Evolutionary conservation across 2,329 filamentous ascomycete species (phyloP), one percentile per base, ranked within the genome.

Genomic region (Plenodomus lindquistii): DNA sequence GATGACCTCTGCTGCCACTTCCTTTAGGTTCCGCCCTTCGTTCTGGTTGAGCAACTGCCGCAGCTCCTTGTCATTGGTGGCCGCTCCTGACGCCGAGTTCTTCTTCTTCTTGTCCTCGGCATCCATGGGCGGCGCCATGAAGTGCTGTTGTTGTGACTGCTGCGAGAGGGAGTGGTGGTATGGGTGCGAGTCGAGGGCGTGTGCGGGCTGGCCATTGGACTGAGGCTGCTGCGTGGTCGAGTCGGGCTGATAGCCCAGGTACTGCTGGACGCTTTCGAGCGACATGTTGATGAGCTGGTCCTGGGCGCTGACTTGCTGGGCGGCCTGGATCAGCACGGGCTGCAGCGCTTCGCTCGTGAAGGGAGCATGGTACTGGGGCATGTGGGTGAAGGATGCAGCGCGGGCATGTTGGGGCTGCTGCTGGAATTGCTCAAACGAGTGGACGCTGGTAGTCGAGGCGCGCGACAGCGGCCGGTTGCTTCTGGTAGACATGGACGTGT

Each of bases 61-160:
- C 81, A 93, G 85, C 70, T 93, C 89, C 49, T 88, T 79, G 70
- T 92, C 89, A 61, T 92, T 92, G 56, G 89, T 90, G 2, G 88
- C 87, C 55, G 85, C 91, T 15, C 87, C 85, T 40, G 85, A 81
- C 21, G 82, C 79, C n/a, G 76, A 73, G 21, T 82, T 79, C 69
- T 83, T 87, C 27, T 80, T 73, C 34, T 79, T 77, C 60, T 76
- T 75, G 20, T 77, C 75, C 20, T 78, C 75, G 4, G 64, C 59
- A 34, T 74, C 64, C 36, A 65, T 48, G 4, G 62, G 60, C 18
- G 58, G 60, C 4, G 66, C 55, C 51, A 63, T 57, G 40, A 62
- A 64, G 21, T 57, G 60, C 34, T 67, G 62, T 24, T 56, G 58
- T 17, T 64, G 62, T 9, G 60, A 48, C 13, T 59, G 61, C 44